phyloP scores from a whole-genome alignment of 345 rosid genomes.

The Cardiospermum halicacabum region DNA sequence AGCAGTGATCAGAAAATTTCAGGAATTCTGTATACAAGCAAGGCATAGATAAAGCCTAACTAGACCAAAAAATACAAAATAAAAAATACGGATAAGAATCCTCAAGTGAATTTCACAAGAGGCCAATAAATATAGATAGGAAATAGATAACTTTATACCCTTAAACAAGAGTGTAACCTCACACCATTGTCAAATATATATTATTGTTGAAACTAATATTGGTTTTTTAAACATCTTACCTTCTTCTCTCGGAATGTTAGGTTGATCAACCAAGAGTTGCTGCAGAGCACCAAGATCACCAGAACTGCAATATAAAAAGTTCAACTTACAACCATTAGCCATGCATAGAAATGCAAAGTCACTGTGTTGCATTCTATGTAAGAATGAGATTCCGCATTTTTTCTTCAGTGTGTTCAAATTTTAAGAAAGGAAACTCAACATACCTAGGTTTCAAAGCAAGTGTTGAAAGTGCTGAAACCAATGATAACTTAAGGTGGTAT shows the following conservation, averaged over 20 bases:
- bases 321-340: slow-evolving; percentile 1
- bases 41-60: neutral
- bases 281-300: slow-evolving; percentile 57
- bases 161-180: too few species aligned
- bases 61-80: too few species aligned
- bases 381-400: neutral
- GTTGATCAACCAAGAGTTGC: slow-evolving; percentile 74
- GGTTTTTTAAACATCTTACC: slow-evolving; percentile 49
- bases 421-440: neutral
- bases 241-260: slow-evolving; percentile 70
- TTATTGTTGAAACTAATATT: too few species aligned
- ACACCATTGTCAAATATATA: too few species aligned
- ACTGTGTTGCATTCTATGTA: neutral
- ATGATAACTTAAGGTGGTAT: slow-evolving; percentile 58
- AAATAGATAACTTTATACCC: too few species aligned
- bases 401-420: slow-evolving; percentile 4
- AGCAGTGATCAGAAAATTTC: slow-evolving; percentile 4
- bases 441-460: slow-evolving; percentile 64
- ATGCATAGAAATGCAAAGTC: slow-evolving; percentile 3
- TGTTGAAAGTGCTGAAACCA: slow-evolving; percentile 63
- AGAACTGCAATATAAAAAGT: slow-evolving; percentile 35
- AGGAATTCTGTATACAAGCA: neutral
- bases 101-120: too few species aligned
- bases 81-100: too few species aligned
- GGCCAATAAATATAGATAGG: too few species aligned